Evolutionary conservation across 2,329 filamentous ascomycete genomes (phyloP), one percentile per base, ranked within the genome.

Genomic region (Ophioceras dolichostomum): DNA sequence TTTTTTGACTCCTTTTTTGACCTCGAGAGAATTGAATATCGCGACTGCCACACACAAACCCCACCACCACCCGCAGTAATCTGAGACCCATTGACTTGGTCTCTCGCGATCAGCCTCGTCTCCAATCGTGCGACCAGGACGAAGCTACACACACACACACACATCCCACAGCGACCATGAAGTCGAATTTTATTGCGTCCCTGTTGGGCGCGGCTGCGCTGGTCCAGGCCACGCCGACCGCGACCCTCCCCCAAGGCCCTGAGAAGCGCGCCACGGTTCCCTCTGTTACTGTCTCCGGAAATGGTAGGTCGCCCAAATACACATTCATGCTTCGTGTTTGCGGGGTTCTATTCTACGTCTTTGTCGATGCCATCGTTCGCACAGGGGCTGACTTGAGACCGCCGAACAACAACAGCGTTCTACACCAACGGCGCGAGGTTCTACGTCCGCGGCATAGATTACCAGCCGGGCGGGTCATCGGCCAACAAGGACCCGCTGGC

Each of bases 401-500:
- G 31, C 38, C 46, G 55, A 22, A 54, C 40, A 42, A 19, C 14
- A 19, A 12, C 39, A 75, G 72, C 73, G 36, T 76, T 76, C 62
- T 76, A 63, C 59, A 47, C 62, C 30, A 67, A 61, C 44, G 58
- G 60, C 39, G 53, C 61, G 7, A 68, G 73, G 41, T 77, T 76
- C 61, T 76, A 73, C 47, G 49, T 77, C 41, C 70, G 72, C 20
- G 73, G 73, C 44, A 66, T 76, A 34, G 73, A 75, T 58, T 77
- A 76, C 57, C 72, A 76, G 54, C 73, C 73, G n/a, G 73, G 71
- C 43, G 73, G 72, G 44, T 68, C 70, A 20, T 67, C 70, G 3
- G 58, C 57, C 42, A 64, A 65, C 47, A 37, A 48, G n/a, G 87
- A 94, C 54, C 86, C 87, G 42, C 79, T 94, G 37, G 78, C 83